Evolutionary conservation across 2,329 filamentous ascomycete genomes (phyloP), one percentile per base, ranked within the genome.

Genomic region (Scedosporium minutisporum): DNA sequence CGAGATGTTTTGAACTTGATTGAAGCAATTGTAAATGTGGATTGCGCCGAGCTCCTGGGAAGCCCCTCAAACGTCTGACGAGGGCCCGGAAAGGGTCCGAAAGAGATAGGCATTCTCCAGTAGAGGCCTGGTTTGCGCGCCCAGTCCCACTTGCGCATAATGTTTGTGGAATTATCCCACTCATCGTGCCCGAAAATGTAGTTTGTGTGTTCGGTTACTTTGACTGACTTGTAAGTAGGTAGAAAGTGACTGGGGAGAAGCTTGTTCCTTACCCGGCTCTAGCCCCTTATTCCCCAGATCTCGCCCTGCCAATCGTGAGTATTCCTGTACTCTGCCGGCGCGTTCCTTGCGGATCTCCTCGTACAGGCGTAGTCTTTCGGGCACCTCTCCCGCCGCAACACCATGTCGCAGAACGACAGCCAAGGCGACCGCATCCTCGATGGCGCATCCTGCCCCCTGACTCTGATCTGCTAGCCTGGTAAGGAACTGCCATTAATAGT

Each of bases 181-280:
- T 86, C 84, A 64, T 87, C 83, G 67, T 85, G 80, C 6, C 80
- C 80, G 65, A 83, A 84, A 66, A 82, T 84, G 69, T 82, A 82
- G 38, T 73, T 70, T 0, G 74, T 78, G 65, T 76, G 81, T 21
- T 71, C 70, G 66, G 72, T 69, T 69, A 76, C 74, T 77, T 33
- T 33, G 7, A 9, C 29, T 6, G 29, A 9, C 29, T 33, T 33
- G 29, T 33, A 33, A 33, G 29, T 7, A 33, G 44, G 3, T 6
- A 14, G 10, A 29, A 21, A 21, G 14, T 42, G 60, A 57, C 5
- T 62, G 44, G 3, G 4, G 18, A n/a, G 21, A 16, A 38, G 23
- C 18, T 46, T 18, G 48, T 53, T 12, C n/a, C 48, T 23, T 23
- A 53, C 48, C 6, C 29, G 9, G 2, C n/a, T 53, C 21, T 12